Evolutionary conservation across 2,329 filamentous ascomycete genomes (phyloP), one percentile per base, ranked within the genome.

Genomic region (Fusarium sublunatum): DNA sequence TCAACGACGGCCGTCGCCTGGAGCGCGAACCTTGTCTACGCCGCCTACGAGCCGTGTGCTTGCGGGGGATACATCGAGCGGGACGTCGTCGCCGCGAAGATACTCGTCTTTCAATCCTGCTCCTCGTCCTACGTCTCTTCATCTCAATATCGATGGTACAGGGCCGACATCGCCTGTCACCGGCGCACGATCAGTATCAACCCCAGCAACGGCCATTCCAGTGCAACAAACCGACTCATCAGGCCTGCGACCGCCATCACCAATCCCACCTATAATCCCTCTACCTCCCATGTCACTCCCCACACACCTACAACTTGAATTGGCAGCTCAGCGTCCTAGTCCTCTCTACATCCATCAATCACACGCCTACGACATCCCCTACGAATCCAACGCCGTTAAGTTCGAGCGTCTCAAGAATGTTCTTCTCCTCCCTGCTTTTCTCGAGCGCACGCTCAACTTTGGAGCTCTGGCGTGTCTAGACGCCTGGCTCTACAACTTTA

Each of bases 401-500:
- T 91, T 98, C 58, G 92, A 98, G 74, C 88, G 96, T 35, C 82
- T 99, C 11, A 85, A 92, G 65, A 98, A 98, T 73, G 96, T 97
- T 59, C 77, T 99, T 6, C 81, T 93, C 25, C 79, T 99, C 4
- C 93, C 94, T 0, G 85, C 87, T 0, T 91, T 90, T 59, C 82
- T 99, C 6, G 95, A 99, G 77, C 86, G 90, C 41, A 90, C 93
- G 0, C 83, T 99, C 6, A 87, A 88, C 58, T 98, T 99, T 77
- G 95, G 95, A 7, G 89, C 91, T 0, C 78, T 98, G 31, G 93
- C 94, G 7, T 99, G 95, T 76, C 82, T 99, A 6, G 95, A 99
- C 74, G 91, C 94, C 2, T 99, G 94, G 93, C 85, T 99, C 2
- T 95, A 97, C 77, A 96, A 92, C 1, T 96, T 99, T 70, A 99